These are phyloP conservation scores for Detonula confervacea DNA, from an alignment of 352 stramenopile genomes.

Conservation along the genomic window DNA sequence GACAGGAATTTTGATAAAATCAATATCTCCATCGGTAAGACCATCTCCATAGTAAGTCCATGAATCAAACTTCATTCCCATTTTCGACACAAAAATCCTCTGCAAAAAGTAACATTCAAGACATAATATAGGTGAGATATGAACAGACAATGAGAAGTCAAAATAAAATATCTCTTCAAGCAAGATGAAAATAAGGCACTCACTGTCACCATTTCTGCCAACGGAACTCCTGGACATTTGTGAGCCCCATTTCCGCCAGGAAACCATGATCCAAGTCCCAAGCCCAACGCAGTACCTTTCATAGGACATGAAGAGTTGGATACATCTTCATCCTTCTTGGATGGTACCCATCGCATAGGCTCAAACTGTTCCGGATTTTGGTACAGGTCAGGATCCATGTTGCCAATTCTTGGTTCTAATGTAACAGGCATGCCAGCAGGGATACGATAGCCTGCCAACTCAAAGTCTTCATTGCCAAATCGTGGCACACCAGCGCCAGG, in stretches of 20 bases:
- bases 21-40: slow-evolving; percentile 18
- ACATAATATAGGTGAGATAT: no score
- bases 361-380: slow-evolving; percentile 22
- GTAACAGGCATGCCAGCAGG: slow-evolving; percentile 17
- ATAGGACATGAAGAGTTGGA: slow-evolving; percentile 23
- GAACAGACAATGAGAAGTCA: no score
- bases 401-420: slow-evolving; percentile 22
- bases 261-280: slow-evolving; percentile 37
- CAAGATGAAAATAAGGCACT: no score
- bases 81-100: slow-evolving; percentile 40
- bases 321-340: background rate
- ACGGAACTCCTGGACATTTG: slow-evolving; percentile 37
- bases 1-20: slow-evolving; percentile 16
- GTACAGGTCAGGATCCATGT: slow-evolving; percentile 33
- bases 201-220: slow-evolving; percentile 19
- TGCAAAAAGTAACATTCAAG: no score
- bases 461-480: slow-evolving; percentile 29
- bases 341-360: slow-evolving; percentile 36
- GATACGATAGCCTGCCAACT: slow-evolving; percentile 31
- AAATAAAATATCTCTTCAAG: no score
- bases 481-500: slow-evolving; percentile 24
- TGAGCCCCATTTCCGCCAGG: slow-evolving; percentile 37
- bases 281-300: slow-evolving; percentile 27
- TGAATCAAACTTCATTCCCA: slow-evolving; percentile 8
- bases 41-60: slow-evolving; percentile 19